Base-by-base conservation (phyloP, 1,284 basidiomycete genomes). In the Earliella scabrosa region DNA sequence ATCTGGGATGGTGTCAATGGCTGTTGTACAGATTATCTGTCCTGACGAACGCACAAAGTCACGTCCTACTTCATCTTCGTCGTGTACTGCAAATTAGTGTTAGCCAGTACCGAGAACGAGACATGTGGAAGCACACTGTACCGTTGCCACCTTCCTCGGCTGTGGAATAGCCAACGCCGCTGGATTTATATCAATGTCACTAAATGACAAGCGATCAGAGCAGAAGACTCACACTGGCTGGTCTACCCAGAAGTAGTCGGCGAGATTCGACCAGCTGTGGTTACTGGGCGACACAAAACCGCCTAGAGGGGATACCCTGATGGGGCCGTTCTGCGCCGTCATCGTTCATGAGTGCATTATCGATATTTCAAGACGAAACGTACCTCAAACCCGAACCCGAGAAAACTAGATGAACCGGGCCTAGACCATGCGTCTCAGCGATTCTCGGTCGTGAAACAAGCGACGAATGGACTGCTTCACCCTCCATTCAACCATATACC, bases 401-500 rank as follows among this genome's bases (percentile, higher is more conserved):
- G 71, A 66, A 88, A 71, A 65, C 87, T 87, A 8, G 88, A 89
- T 5, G 87, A 82, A 21, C 88, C 88, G 14, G 88, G 88, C 31
- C 54, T 61, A 56, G 32, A 9, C 38, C 16, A 9, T 2, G 35
- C 16, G 4, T 9, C 20, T 49, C 13, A 55, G 18, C n/a, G 3
- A 8, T 10, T n/a, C n/a, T n/a, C n/a, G n/a, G n/a, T n/a, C 20
- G 29, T 23, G 29, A 14, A 16, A 24, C 24, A 26, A 18, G 20
- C 24, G 14, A 20, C 45, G 41, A 16, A 14, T 7, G 9, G 41
- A 23, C 10, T 41, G 20, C 18, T 64, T 21, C 46, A 81, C 61
- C 68, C 86, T 79, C 87, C 87, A 61, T 90, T 89, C 24, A 91
- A 68, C 87, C 87, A 91, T 45, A 90, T 87, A 9, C 81, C 81